Evolutionary conservation across 2,329 filamentous ascomycete genomes (phyloP).

Genomic region (Aotearoamyces nothofagi): DNA sequence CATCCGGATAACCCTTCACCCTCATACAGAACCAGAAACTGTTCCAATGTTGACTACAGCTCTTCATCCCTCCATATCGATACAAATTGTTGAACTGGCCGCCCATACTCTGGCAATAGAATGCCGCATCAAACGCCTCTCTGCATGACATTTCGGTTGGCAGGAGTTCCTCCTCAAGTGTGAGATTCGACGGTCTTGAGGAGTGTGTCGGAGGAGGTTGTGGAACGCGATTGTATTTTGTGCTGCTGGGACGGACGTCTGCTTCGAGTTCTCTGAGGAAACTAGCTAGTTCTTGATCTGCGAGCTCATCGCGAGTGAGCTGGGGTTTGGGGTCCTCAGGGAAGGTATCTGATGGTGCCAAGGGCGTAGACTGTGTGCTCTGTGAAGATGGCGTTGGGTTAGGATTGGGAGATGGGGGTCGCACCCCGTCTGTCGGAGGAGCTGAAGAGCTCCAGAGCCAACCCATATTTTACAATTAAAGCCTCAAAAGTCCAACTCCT

Average conservation of each 20-base stretch:
- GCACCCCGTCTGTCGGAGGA: slow-evolving; percentile 12
- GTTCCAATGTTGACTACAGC: slow-evolving; percentile 74
- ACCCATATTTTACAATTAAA: slow-evolving; percentile 42
- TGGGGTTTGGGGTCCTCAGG: slow-evolving; percentile 6
- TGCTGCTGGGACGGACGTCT: slow-evolving; percentile 9
- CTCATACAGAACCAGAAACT: slow-evolving; percentile 99
- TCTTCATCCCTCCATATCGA: slow-evolving; percentile 62
- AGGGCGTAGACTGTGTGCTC: slow-evolving; percentile 5
- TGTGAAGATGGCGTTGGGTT: slow-evolving; percentile 8
- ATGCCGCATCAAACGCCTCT: slow-evolving; percentile 79
- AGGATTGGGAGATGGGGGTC: slow-evolving; percentile 8
- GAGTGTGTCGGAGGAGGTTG: slow-evolving; percentile 6
- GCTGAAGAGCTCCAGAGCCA: slow-evolving; percentile 42
- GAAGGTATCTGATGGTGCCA: slow-evolving; percentile 5
- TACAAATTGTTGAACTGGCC: slow-evolving; percentile 90
- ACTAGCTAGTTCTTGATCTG: slow-evolving; percentile 18
- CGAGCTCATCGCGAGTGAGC: slow-evolving; percentile 15
- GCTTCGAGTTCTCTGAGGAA: slow-evolving; percentile 20
- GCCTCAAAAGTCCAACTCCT: no score
- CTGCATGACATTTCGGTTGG: slow-evolving; percentile 79
- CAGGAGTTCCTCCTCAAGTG: slow-evolving; percentile 54
- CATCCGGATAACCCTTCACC: slow-evolving; percentile 45
- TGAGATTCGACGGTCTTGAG: slow-evolving; percentile 13
- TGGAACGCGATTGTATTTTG: slow-evolving; percentile 15
- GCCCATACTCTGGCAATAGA: slow-evolving; percentile 83